Evolutionary conservation across 805 yeast genomes (phyloP).

Genomic region (Metschnikowia arizonensis): DNA sequence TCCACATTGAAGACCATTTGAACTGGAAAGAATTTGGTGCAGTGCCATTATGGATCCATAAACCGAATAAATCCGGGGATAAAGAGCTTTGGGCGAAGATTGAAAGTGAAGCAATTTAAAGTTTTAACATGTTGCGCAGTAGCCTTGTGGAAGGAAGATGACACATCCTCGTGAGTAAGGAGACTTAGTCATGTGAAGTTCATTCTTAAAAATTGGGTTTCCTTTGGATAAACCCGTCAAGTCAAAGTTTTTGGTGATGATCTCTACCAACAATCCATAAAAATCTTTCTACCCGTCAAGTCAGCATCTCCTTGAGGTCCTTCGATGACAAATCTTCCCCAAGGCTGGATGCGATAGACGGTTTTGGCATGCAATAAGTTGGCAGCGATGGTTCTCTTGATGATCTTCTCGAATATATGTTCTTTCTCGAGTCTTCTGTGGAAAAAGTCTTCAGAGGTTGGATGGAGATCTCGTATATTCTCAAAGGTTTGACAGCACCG

Average conservation of each 20-base stretch:
- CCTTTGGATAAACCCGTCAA: too few species aligned
- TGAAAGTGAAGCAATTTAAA: too few species aligned
- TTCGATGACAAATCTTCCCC: slow-evolving; percentile 99
- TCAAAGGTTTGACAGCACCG: slow-evolving; percentile 92
- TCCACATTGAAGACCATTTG: too few species aligned
- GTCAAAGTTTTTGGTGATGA: slow-evolving; percentile 92
- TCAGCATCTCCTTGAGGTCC: slow-evolving; percentile 99
- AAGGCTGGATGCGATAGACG: slow-evolving; percentile 96
- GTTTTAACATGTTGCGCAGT: too few species aligned
- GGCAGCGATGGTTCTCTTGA: slow-evolving; percentile 90
- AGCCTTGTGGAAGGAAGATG: too few species aligned
- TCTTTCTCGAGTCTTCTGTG: slow-evolving; percentile 84
- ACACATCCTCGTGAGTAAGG: too few species aligned
- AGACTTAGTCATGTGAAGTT: too few species aligned
- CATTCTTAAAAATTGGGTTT: too few species aligned
- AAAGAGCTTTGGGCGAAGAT: too few species aligned
- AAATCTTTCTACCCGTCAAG: slow-evolving; percentile 98
- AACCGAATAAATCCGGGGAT: too few species aligned
- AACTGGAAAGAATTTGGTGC: too few species aligned
- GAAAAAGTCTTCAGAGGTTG: slow-evolving; percentile 96
- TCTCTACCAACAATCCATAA: slow-evolving; percentile 93
- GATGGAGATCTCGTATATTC: slow-evolving; percentile 97
- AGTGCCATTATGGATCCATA: too few species aligned
- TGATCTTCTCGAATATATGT: slow-evolving; percentile 72
- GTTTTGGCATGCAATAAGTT: slow-evolving; percentile 91